Percentiles rank a stretch among this genome's conserved stretches.
phyloP scores from a whole-genome alignment of 495 filamentous ascomycete genomes.

The Annulohypoxylon nitens region DNA sequence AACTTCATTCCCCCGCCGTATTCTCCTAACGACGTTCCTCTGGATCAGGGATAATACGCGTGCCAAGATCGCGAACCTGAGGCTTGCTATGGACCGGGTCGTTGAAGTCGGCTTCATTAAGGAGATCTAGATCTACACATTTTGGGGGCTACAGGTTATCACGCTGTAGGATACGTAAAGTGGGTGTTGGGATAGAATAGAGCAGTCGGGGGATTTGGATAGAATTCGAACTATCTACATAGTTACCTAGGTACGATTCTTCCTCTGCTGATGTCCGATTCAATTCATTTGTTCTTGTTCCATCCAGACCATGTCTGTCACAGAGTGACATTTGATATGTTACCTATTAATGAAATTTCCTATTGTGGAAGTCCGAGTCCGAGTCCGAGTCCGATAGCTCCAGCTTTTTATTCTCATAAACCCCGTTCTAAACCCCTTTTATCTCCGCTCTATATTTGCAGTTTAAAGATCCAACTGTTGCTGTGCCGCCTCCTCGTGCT shows the following conservation, averaged over 20 bases:
- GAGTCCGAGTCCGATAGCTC: too few relatives aligned
- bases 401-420: too few relatives aligned
- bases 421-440: too few relatives aligned
- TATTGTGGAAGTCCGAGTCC: too few relatives aligned
- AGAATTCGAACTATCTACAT: not conserved
- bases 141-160: not conserved
- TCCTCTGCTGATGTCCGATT: not conserved
- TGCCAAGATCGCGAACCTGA: conserved; percentile 71
- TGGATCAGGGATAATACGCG: conserved; percentile 79
- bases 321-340: not conserved
- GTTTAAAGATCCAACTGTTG: too few relatives aligned
- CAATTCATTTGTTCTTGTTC: not conserved
- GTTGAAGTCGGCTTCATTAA: conserved; percentile 81
- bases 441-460: too few relatives aligned
- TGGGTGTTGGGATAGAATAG: not conserved
- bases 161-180: not conserved
- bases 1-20: conserved; percentile 59
- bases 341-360: too few relatives aligned
- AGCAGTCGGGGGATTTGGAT: not conserved
- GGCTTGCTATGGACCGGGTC: conserved; percentile 70
- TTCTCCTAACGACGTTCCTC: conserved; percentile 69
- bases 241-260: not conserved
- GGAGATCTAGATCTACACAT: conserved; percentile 59
- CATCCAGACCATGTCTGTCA: not conserved
- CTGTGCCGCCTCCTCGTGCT: too few relatives aligned